A percentile compares a stretch with the other conserved stretches of the same genome.
Evolutionary conservation across 306 rosid species (phyloP).

Genomic region (Prunus davidiana): DNA sequence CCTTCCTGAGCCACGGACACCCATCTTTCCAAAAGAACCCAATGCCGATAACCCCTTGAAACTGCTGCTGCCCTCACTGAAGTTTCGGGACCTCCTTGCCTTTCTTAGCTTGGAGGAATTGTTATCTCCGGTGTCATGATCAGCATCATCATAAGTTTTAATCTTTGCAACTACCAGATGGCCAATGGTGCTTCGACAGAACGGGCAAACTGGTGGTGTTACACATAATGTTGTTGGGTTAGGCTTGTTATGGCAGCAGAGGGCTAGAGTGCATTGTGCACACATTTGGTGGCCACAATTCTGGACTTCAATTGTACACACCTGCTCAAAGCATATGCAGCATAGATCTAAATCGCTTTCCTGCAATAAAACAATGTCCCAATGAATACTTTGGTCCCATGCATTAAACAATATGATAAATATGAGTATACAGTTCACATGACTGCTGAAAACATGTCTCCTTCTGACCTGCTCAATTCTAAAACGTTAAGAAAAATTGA

Average conservation of each 20-base stretch:
- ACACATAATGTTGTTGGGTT: conserved; percentile 64
- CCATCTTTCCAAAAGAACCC: conserved; percentile 69
- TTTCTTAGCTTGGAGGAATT: conserved; percentile 58
- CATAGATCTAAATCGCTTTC: conserved; percentile 74
- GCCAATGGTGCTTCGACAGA: conserved; percentile 80
- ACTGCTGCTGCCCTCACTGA: conserved; percentile 81
- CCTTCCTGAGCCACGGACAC: conserved; percentile 64
- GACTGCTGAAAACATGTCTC: background rate
- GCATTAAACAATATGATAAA: background rate
- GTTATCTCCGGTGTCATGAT: conserved; percentile 43
- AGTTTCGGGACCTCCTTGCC: conserved; percentile 57
- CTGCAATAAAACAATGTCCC: conserved; percentile 42
- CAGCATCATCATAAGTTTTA: conserved; percentile 44
- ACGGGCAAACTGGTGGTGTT: conserved; percentile 85
- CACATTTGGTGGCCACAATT: conserved; percentile 96
- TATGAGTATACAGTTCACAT: background rate
- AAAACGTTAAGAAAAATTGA: background rate
- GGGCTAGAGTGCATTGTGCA: conserved; percentile 89
- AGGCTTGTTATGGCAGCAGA: conserved; percentile 91
- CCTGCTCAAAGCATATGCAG: conserved; percentile 97
- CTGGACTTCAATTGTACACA: conserved; percentile 80
- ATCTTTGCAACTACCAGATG: conserved; percentile 51
- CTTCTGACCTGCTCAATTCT: background rate
- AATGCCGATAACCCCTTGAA: conserved; percentile 68
- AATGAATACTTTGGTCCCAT: conserved; percentile 12